Evolutionary conservation across 1,284 basidiomycete genomes (phyloP).

Genomic region (Mixia osmundae): DNA sequence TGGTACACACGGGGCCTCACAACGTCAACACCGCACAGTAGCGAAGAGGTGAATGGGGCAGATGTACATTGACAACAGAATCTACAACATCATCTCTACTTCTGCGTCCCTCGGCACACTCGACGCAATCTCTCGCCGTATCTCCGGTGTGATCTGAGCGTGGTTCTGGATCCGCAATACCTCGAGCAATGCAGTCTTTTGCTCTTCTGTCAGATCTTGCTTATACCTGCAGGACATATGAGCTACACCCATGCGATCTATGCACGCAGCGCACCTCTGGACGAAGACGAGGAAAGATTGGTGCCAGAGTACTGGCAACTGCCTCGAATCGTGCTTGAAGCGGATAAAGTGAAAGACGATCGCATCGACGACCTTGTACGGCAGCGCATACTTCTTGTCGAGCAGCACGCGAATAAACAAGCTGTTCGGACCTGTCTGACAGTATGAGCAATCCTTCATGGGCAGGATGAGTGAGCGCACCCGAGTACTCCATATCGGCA

Average conservation of each 20-base stretch:
- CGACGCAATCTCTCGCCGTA: constrained; percentile 49
- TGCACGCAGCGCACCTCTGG: constrained; percentile 38
- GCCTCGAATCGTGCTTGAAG: constrained; percentile 35
- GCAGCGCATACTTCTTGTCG: constrained; percentile 95
- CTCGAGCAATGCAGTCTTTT: constrained; percentile 91
- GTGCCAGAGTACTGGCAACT: constrained; percentile 91
- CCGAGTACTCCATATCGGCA: constrained; percentile 89
- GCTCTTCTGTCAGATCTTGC: constrained; percentile 86
- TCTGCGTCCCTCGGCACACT: constrained; percentile 28
- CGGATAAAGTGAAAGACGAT: constrained; percentile 96
- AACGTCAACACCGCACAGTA: no score
- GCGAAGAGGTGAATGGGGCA: no score
- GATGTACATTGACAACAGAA: no score
- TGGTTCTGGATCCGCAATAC: constrained; percentile 71
- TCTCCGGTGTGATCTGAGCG: constrained; percentile 67
- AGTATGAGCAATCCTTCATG: background rate
- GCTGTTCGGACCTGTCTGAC: constrained; percentile 52
- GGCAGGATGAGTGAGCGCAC: constrained; percentile 23
- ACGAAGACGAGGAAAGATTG: constrained; percentile 85
- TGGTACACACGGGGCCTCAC: no score
- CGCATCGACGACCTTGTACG: constrained; percentile 93
- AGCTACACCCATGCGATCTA: background rate
- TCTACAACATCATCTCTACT: no score
- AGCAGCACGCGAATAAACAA: constrained; percentile 90
- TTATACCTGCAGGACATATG: constrained; percentile 47